Conservation (phyloP, 768 basidiomycete species). For the Leccinum subgranulosum region DNA sequence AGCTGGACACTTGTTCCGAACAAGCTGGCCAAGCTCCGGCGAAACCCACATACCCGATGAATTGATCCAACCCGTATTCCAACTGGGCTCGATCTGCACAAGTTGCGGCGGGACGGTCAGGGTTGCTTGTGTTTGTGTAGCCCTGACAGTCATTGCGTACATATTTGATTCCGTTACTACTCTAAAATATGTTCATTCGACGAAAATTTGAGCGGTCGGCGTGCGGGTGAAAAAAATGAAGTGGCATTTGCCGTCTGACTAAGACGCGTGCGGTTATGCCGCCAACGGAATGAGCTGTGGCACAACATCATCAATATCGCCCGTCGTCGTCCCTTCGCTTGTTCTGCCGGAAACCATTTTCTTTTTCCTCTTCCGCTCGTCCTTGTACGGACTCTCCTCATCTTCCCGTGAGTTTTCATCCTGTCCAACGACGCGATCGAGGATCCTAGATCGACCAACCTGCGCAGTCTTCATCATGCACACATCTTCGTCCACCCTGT, state of each 20-base stretch:
- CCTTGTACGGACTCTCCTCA: constrained; percentile 1
- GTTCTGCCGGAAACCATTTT: constrained; percentile 19
- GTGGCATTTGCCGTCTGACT: constrained; percentile 32
- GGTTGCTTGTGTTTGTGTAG: background rate
- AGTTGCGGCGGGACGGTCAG: background rate
- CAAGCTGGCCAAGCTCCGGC: background rate
- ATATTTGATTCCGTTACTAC: background rate
- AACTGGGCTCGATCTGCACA: too few relatives aligned
- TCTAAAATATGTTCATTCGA: background rate
- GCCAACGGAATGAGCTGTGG: constrained; percentile 7
- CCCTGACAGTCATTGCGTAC: background rate
- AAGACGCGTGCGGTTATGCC: constrained; percentile 20
- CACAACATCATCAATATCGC: constrained; percentile 3
- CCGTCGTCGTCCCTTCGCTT: constrained; percentile 10
- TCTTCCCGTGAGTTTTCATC: constrained; percentile 10
- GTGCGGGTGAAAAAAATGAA: constrained; percentile 3
- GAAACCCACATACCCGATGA: background rate
- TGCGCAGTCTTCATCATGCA: constrained; percentile 20
- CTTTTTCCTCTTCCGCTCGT: constrained; percentile 5
- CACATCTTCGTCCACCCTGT: constrained; percentile 18
- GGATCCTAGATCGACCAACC: constrained; percentile 22
- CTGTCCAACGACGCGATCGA: constrained; percentile 14
- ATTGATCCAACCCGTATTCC: too few relatives aligned
- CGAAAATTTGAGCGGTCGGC: background rate
- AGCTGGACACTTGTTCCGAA: background rate